phyloP scores from a whole-genome alignment of 1,284 basidiomycete species.

The Ustilago shanxiensis region DNA sequence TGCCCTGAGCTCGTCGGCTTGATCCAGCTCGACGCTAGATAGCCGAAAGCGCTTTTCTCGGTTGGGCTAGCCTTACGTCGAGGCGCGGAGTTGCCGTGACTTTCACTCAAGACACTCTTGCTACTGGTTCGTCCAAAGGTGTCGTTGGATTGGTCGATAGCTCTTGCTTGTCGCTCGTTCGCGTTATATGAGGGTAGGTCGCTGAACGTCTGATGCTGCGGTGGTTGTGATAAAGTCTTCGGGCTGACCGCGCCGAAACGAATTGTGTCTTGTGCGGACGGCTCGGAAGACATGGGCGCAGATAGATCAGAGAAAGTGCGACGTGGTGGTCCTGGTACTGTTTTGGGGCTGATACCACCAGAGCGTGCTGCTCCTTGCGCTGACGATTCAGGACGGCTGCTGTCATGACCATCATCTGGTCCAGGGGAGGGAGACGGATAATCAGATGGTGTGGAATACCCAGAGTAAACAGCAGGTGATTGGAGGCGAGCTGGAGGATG shows the following conservation, averaged over 20 bases:
- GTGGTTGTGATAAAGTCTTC: constrained; percentile 5
- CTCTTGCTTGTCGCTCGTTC: not conserved
- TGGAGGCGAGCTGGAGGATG: constrained; percentile 6
- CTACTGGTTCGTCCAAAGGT: constrained; percentile 32
- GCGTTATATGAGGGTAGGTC: constrained; percentile 10
- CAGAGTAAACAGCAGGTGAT: constrained; percentile 10
- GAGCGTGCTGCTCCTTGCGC: constrained; percentile 25
- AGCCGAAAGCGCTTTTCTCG: constrained; percentile 30
- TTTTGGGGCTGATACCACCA: not conserved
- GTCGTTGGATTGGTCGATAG: constrained; percentile 20
- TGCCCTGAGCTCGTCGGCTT: constrained; percentile 8
- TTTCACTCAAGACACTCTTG: constrained; percentile 19
- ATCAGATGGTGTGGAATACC: constrained; percentile 25
- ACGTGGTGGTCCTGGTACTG: constrained; percentile 5
- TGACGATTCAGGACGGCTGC: constrained; percentile 21
- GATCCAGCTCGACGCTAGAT: constrained; percentile 20
- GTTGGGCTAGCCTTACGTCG: constrained; percentile 34
- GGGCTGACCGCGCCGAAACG: constrained; percentile 4
- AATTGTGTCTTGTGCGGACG: constrained; percentile 23
- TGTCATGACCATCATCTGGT: not conserved
- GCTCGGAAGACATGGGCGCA: constrained; percentile 14
- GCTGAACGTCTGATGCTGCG: constrained; percentile 3
- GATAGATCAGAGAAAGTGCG: constrained; percentile 4
- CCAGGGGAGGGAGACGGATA: constrained; percentile 18
- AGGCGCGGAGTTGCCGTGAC: not conserved